A percentile compares a stretch with the other conserved stretches of the same genome.
Conservation (phyloP, 2,329 filamentous ascomycete species). For the Thielaviopsis cerberus region DNA sequence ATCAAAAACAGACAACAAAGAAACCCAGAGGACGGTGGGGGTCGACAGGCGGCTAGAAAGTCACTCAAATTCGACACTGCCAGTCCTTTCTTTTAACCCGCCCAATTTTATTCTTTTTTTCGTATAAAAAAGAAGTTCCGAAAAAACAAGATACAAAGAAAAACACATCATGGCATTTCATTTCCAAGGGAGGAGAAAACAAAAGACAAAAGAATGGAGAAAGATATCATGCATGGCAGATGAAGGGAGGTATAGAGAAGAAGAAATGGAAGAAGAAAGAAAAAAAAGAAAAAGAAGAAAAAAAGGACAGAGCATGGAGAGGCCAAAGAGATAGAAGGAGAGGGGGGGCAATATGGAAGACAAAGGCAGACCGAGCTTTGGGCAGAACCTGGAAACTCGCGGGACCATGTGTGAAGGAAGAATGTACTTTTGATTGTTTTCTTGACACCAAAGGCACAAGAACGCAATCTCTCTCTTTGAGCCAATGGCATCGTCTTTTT, state of each 20-base stretch:
- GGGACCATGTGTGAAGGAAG: too few species aligned
- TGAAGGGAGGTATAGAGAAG: neutral
- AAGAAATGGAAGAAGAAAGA: neutral
- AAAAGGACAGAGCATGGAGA: neutral
- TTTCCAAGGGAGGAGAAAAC: neutral
- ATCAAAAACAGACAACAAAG: neutral
- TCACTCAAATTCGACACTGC: neutral
- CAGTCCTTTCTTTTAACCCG: neutral
- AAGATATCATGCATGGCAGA: neutral
- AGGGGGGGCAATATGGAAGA: neutral
- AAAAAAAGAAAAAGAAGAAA: neutral
- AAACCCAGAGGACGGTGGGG: neutral
- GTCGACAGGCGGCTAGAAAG: neutral
- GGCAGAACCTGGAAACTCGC: neutral
- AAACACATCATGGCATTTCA: neutral
- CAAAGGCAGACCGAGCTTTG: too few species aligned
- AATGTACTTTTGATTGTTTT: neutral
- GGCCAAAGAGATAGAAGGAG: neutral
- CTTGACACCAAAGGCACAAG: neutral
- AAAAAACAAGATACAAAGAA: neutral
- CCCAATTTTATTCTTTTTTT: neutral
- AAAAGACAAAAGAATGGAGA: neutral
- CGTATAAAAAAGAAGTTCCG: neutral
- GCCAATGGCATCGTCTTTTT: too few species aligned
- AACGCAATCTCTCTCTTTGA: neutral